A percentile compares a stretch with the other conserved stretches of the same genome.
Evolutionary conservation across 129 eudicot species (phyloP).

Genomic region (Glebionis coronaria): DNA sequence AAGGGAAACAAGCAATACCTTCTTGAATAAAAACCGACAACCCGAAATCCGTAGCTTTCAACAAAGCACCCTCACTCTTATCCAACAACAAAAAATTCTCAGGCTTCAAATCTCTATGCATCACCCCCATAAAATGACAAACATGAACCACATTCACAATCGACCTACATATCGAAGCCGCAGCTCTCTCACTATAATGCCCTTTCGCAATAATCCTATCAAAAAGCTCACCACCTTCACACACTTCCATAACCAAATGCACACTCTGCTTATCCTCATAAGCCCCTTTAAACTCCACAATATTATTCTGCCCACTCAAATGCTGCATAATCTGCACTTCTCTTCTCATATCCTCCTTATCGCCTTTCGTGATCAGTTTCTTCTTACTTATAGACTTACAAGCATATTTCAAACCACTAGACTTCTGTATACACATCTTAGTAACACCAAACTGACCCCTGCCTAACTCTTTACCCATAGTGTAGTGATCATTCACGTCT

Average conservation of each 20-base stretch:
- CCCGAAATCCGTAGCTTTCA: constrained; percentile 90
- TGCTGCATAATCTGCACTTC: constrained; percentile 96
- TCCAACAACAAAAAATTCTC: constrained; percentile 86
- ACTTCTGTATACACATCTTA: constrained; percentile 54
- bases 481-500: constrained; percentile 61
- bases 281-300: constrained; percentile 88
- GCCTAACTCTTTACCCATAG: constrained; percentile 62
- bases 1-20: constrained; percentile 39
- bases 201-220: constrained; percentile 87
- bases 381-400: constrained; percentile 86
- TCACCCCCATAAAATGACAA: constrained; percentile 92
- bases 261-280: constrained; percentile 76
- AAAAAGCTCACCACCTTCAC: constrained; percentile 94
- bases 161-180: constrained; percentile 72
- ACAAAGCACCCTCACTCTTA: constrained; percentile 50
- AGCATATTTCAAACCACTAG: constrained; percentile 52
- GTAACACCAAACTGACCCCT: constrained; percentile 95
- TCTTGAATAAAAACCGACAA: constrained; percentile 84
- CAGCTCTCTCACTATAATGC: constrained; percentile 87
- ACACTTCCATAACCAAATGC: constrained; percentile 90
- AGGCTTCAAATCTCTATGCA: constrained; percentile 94
- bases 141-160: constrained; percentile 93
- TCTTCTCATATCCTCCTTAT: constrained; percentile 88
- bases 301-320: constrained; percentile 82
- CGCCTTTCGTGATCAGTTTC: constrained; percentile 72